A percentile compares a stretch with the other conserved stretches of the same genome.
Conservation (phyloP, 75 land plant genomes). For the Sequoia sempervirens region DNA sequence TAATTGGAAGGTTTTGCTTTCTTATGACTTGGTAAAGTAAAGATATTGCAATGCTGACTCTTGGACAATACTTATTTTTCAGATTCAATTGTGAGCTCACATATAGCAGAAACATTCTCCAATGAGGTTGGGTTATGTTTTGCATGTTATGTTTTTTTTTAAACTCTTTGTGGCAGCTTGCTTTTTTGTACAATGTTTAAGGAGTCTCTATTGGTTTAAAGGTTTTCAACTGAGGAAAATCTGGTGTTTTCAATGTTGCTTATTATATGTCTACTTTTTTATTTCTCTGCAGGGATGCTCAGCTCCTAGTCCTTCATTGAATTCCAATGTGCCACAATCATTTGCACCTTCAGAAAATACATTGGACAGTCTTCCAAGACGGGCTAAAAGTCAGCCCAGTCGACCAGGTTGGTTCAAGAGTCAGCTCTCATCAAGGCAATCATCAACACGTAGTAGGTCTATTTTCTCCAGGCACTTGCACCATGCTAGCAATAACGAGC, state of each 20-base stretch:
- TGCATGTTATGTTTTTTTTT: not conserved
- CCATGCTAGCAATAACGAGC: conserved; percentile 30
- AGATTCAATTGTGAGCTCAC: conserved; percentile 22
- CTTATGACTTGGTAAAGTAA: not conserved
- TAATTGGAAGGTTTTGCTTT: not conserved
- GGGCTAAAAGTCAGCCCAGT: conserved; percentile 7
- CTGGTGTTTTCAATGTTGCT: not conserved
- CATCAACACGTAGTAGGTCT: conserved; percentile 26
- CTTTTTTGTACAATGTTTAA: not conserved
- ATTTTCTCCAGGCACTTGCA: conserved; percentile 25
- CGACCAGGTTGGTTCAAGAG: conserved; percentile 24
- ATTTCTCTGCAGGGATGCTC: conserved; percentile 5
- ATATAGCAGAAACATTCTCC: conserved; percentile 22
- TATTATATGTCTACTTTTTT: not conserved
- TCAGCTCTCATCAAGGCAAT: conserved; percentile 14
- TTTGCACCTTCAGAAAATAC: conserved; percentile 12
- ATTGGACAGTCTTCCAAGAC: not conserved
- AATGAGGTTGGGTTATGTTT: conserved; percentile 30
- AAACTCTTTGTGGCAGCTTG: not conserved
- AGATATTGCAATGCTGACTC: not conserved
- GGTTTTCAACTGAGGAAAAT: not conserved
- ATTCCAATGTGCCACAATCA: conserved; percentile 12
- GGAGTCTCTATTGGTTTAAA: not conserved
- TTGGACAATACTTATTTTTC: conserved; percentile 1
- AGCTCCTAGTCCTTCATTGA: not conserved